These are phyloP conservation scores for Mallotus repandus DNA, from an alignment of 441 rosid species.

Conservation along the genomic window DNA sequence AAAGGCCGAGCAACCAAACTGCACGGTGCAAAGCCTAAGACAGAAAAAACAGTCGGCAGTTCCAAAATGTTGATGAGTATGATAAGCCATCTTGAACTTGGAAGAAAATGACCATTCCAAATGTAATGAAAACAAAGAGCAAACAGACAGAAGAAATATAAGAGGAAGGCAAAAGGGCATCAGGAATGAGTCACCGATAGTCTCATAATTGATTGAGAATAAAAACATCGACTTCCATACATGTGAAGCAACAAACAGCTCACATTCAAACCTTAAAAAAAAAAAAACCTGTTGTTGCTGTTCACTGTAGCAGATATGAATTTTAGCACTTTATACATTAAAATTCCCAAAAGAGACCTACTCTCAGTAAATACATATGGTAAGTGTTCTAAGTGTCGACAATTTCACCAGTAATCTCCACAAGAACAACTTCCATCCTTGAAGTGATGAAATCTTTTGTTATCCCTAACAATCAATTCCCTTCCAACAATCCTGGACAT, in stretches of 20 bases:
- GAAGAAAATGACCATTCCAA: neutral
- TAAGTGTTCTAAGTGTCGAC: neutral
- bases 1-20: no score
- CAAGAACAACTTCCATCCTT: slow-evolving; percentile 80
- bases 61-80: neutral
- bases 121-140: neutral
- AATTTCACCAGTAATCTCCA: slow-evolving; percentile 76
- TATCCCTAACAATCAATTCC: slow-evolving; percentile 63
- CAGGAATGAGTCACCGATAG: neutral
- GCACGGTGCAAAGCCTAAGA: no score
- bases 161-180: neutral
- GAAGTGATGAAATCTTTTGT: slow-evolving; percentile 78
- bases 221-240: neutral
- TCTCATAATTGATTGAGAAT: neutral
- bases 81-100: neutral
- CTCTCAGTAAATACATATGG: neutral
- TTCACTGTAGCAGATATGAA: neutral
- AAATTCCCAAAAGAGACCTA: neutral
- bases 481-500: slow-evolving; percentile 42
- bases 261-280: neutral
- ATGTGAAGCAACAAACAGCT: neutral
- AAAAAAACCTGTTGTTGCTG: neutral
- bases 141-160: neutral
- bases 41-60: neutral
- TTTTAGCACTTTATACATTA: slow-evolving; percentile 5